These are phyloP conservation scores for Agroathelia rolfsii DNA, from an alignment of 1,284 basidiomycete genomes.

Conservation along the genomic window DNA sequence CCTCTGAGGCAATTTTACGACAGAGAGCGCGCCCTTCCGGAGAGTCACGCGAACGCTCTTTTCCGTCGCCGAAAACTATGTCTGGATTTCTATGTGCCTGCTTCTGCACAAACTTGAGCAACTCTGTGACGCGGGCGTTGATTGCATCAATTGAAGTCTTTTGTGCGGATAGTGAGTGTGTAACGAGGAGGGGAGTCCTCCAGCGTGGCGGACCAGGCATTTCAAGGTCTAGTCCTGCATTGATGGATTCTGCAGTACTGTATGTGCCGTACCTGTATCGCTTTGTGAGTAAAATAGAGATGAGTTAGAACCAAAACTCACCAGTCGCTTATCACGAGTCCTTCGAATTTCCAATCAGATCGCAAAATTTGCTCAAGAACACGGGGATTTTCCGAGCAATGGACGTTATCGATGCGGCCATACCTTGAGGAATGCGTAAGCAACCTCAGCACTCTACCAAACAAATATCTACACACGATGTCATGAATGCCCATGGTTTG, in stretches of 20 bases:
- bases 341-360: constrained; percentile 59
- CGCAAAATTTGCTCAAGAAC: constrained; percentile 52
- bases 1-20: constrained; percentile 48
- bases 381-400: constrained; percentile 49
- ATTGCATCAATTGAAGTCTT: constrained; percentile 44
- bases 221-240: constrained; percentile 61
- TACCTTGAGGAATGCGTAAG: constrained; percentile 31
- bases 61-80: constrained; percentile 55
- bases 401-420: constrained; percentile 50
- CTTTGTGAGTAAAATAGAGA: constrained; percentile 4
- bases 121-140: constrained; percentile 42
- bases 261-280: constrained; percentile 50
- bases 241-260: constrained; percentile 45
- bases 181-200: constrained; percentile 46
- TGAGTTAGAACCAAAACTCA: constrained; percentile 17
- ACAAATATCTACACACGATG: constrained; percentile 30
- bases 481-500: constrained; percentile 55
- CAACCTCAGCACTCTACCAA: constrained; percentile 5
- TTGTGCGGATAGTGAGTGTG: constrained; percentile 44
- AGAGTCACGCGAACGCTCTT: constrained; percentile 49
- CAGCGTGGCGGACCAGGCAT: constrained; percentile 62
- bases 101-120: constrained; percentile 50
- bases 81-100: constrained; percentile 48
- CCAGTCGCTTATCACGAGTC: constrained; percentile 62
- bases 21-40: constrained; percentile 45